A percentile compares a stretch with the other conserved stretches of the same genome.
phyloP scores from a whole-genome alignment of 2,329 filamentous ascomycete genomes.

The Sporothrix pallida region DNA sequence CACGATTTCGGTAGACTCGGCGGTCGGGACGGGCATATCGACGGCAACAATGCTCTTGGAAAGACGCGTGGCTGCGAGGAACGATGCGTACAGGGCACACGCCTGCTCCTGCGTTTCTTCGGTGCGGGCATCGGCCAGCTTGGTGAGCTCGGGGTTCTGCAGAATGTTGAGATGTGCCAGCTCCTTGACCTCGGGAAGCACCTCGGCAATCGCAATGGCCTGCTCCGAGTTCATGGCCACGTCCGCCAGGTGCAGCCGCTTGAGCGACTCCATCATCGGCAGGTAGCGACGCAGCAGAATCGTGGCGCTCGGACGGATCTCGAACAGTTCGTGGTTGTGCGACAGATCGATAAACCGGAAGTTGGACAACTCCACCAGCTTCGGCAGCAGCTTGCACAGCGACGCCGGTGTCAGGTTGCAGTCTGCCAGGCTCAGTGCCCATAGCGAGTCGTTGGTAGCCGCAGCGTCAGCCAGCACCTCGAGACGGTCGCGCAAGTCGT shows the following conservation, averaged over 20 bases:
- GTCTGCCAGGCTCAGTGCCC: slow-evolving; percentile 83
- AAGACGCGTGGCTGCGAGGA: slow-evolving; percentile 84
- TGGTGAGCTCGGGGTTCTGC: slow-evolving; percentile 75
- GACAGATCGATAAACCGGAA: slow-evolving; percentile 92
- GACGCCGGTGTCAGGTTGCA: slow-evolving; percentile 78
- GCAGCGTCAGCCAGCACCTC: slow-evolving; percentile 60
- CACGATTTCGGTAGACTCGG: slow-evolving; percentile 85
- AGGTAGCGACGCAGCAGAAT: slow-evolving; percentile 76
- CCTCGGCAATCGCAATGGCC: slow-evolving; percentile 86
- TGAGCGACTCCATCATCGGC: slow-evolving; percentile 76
- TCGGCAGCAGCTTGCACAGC: slow-evolving; percentile 76
- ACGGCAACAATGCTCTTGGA: slow-evolving; percentile 85
- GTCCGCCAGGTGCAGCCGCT: slow-evolving; percentile 84
- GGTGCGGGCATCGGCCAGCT: slow-evolving; percentile 74
- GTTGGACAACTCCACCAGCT: slow-evolving; percentile 69
- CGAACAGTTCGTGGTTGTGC: slow-evolving; percentile 83
- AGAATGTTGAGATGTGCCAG: slow-evolving; percentile 87
- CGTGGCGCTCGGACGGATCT: slow-evolving; percentile 73
- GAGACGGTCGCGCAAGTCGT: slow-evolving; percentile 67
- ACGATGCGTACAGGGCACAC: slow-evolving; percentile 87
- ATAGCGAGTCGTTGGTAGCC: slow-evolving; percentile 64
- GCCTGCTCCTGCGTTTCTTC: slow-evolving; percentile 89
- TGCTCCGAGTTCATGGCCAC: slow-evolving; percentile 85
- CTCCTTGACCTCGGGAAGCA: slow-evolving; percentile 80
- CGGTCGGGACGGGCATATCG: slow-evolving; percentile 85